Conservation (phyloP, 1,284 basidiomycete genomes). For the Microbotryomycetes sp. region DNA sequence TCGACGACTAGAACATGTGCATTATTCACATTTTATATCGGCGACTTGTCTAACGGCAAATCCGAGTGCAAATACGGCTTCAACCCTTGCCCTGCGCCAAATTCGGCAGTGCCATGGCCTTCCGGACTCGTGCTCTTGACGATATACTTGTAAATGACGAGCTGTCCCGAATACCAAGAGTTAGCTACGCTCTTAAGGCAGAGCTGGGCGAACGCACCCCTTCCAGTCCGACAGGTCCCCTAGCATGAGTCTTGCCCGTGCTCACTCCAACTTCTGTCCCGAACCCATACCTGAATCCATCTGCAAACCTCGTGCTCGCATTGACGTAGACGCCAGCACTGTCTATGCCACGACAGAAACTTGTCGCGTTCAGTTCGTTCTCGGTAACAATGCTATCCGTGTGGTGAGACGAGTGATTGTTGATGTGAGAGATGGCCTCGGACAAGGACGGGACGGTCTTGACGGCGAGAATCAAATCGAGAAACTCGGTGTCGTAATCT, state of each 20-base stretch:
- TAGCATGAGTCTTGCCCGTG: conserved; percentile 91
- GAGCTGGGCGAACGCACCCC: conserved; percentile 46
- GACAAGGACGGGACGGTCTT: conserved; percentile 60
- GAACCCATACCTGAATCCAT: conserved; percentile 94
- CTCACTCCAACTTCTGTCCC: conserved; percentile 98
- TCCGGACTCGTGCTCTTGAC: conserved; percentile 60
- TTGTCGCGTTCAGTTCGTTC: conserved; percentile 54
- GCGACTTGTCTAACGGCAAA: conserved; percentile 1
- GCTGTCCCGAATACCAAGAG: conserved; percentile 29
- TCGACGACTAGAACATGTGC: too few relatives aligned
- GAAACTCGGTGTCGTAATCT: conserved; percentile 81
- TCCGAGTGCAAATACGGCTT: conserved; percentile 63
- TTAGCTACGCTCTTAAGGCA: conserved; percentile 5
- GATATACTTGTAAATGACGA: conserved; percentile 93
- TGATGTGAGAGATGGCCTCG: conserved; percentile 80
- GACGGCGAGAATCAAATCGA: conserved; percentile 75
- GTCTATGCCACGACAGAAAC: conserved; percentile 81
- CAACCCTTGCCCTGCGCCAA: conserved; percentile 62
- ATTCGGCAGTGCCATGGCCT: conserved; percentile 75
- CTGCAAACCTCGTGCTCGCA: conserved; percentile 89
- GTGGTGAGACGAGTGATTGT: conserved; percentile 86
- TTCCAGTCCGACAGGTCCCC: conserved; percentile 93
- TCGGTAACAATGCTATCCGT: conserved; percentile 94
- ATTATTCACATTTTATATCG: neutral
- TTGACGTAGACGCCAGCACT: conserved; percentile 92